Evolutionary conservation across 345 rosid species (phyloP), one percentile per base, ranked within the genome.

Genomic region (Reutealis trisperma): DNA sequence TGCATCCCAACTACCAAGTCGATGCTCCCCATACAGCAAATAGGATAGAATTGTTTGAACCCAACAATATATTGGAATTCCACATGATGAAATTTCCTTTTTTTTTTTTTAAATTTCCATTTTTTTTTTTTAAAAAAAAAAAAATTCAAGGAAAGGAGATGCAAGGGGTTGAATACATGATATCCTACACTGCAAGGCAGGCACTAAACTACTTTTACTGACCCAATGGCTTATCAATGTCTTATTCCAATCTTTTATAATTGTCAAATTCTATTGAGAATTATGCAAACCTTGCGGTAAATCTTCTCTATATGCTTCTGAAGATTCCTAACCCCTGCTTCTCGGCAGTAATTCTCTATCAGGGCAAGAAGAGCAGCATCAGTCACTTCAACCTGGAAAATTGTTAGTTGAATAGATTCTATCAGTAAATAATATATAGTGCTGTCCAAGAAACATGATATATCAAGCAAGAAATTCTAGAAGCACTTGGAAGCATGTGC

Each of bases 291-390:
- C 97, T 94, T 96, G 30, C 98, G 99, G 81, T 96, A 94, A n/a
- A 96, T 94, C 90, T 96, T 96, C 80, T 92, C 98, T 75, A 94
- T 94, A n/a, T 94, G 98, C 84, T 96, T 96, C 83, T 92, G 99
- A 80, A 96, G 99, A 90, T 96, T 96, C 81, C 99, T 76, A 73
- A 96, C 99, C 76, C 99, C 99, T 51, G 99, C 97, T 87, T 96
- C 98, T 89, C 99, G 87, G 84, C 99, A 96, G 84, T 96, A 96
- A 85, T 83, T 93, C 84, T 96, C 99, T 72, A 94, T 89, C 76
- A 96, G 90, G 69, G 84, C 88, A 81, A 94, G 97, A 81, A 96
- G 89, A 72, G 94, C 94, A 69, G 86, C 94, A 84, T 94, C 93
- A 27, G 94, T 96, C 76, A 96, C 86, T 79, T 92, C 93, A 85